Evolutionary conservation across 257 asterid genomes (phyloP), one percentile per base, ranked within the genome.

Genomic region (Solanum pinnatisectum): DNA sequence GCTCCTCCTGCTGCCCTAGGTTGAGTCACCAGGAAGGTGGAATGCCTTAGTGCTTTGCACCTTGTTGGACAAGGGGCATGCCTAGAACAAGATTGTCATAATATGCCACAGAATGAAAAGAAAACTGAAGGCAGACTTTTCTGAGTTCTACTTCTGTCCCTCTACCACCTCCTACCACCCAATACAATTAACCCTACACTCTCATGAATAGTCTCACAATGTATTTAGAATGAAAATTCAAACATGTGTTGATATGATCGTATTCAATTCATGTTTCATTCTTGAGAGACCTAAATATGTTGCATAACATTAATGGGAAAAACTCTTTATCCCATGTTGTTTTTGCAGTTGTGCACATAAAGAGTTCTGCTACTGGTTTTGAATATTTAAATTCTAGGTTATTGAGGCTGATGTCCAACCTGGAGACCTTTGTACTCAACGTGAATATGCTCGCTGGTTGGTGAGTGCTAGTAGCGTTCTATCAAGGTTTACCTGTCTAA

Each of bases 401-500:
- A 93, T 97, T 56, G 99, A 97, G 92, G 96, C 93, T 49, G 96
- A 94, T 91, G 94, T 94, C 84, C 98, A 87, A 90, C 98, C 99
- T 83, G 99, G 99, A 88, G 99, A 97, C 88, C 91, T 97, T 88
- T 96, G 98, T 88, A 93, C 98, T 88, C 98, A 98, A 37, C 94
- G 98, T 88, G 99, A 97, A 90, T 96, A 96, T 92, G 98, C 99
- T 42, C 98, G 98, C 56, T 97, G 99, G 99, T 91, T 97, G 91
- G 98, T 97, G 86, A 84, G 90, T 86, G 97, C 99, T 27, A 95
- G 99, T 92, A 91, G 97, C 93, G 91, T 91, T 90, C 94, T 97
- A 90, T 94, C 98, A 89, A 95, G 99, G 98, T 97, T 83, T 83
- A 72, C 32, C 86, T 20, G 12, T 90, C 87, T 90, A 25, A 10